These are phyloP conservation scores for Globisporangium rhizosaccharum DNA, from an alignment of 352 stramenopile genomes.

Conservation along the genomic window DNA sequence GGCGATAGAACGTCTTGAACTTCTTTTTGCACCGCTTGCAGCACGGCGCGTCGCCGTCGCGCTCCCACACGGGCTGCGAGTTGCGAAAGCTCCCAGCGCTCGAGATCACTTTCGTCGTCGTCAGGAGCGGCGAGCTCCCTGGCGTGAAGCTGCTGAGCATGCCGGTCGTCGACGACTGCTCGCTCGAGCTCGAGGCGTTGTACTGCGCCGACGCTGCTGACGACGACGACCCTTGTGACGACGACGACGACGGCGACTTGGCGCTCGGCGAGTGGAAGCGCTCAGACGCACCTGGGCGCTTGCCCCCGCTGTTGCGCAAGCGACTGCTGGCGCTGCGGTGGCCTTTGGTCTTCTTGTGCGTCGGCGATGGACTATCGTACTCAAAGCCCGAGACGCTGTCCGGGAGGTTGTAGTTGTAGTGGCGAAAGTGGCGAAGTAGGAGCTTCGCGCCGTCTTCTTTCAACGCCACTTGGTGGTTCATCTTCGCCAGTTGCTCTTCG, in stretches of 20 bases:
- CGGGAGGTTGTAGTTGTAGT: constrained; percentile 82
- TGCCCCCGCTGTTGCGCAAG: constrained; percentile 7
- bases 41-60: constrained; percentile 72
- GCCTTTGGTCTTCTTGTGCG: constrained; percentile 9
- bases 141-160: constrained; percentile 34
- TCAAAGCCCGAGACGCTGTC: constrained; percentile 44
- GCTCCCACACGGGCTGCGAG: constrained; percentile 80
- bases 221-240: constrained; percentile 14
- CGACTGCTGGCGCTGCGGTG: constrained; percentile 9
- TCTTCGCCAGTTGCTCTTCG: constrained; percentile 51
- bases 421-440: constrained; percentile 58
- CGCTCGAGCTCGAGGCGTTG: constrained; percentile 6
- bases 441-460: constrained; percentile 61
- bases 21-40: constrained; percentile 89
- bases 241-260: constrained; percentile 18
- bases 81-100: constrained; percentile 52
- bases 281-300: constrained; percentile 6
- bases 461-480: constrained; percentile 56
- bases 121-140: constrained; percentile 57
- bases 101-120: constrained; percentile 62
- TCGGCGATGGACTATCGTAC: constrained; percentile 40
- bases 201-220: constrained; percentile 9
- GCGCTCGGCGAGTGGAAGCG: constrained; percentile 15
- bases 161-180: constrained; percentile 24
- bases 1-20: constrained; percentile 80